These are phyloP conservation scores for Aspergillus sp. DNA, from an alignment of 2,329 filamentous ascomycete genomes.

Conservation along the genomic window DNA sequence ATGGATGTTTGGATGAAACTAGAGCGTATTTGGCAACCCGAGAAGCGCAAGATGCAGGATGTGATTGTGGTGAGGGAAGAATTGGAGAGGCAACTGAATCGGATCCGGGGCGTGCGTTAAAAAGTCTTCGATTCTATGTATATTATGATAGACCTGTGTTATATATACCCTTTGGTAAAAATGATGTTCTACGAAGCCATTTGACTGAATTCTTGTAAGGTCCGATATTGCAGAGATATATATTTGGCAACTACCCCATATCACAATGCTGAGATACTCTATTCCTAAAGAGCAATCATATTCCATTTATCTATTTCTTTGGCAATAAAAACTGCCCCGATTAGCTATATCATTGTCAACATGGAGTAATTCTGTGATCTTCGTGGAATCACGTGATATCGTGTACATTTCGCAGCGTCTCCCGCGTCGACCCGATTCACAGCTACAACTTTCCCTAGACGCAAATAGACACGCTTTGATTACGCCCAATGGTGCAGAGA, in stretches of 20 bases:
- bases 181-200: neutral
- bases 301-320: too few species aligned
- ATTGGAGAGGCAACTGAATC: conserved; percentile 29
- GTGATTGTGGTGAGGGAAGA: conserved; percentile 32
- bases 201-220: neutral
- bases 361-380: neutral
- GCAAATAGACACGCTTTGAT: neutral
- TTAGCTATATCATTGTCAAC: neutral
- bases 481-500: conserved; percentile 21
- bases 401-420: conserved; percentile 6
- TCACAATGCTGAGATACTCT: neutral
- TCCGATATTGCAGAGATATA: neutral
- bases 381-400: conserved; percentile 20
- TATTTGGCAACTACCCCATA: conserved; percentile 6
- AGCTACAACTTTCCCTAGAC: neutral
- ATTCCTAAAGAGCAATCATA: too few species aligned
- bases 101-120: conserved; percentile 3
- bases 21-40: conserved; percentile 35
- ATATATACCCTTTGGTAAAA: conserved; percentile 10
- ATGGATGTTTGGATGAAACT: conserved; percentile 34
- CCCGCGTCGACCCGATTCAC: neutral
- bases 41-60: conserved; percentile 29
- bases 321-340: too few species aligned
- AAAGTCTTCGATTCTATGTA: conserved; percentile 13
- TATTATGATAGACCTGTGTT: conserved; percentile 18